Evolutionary conservation across 768 basidiomycete species (phyloP), one percentile per base, ranked within the genome.

Genomic region (Clathrus columnatus): DNA sequence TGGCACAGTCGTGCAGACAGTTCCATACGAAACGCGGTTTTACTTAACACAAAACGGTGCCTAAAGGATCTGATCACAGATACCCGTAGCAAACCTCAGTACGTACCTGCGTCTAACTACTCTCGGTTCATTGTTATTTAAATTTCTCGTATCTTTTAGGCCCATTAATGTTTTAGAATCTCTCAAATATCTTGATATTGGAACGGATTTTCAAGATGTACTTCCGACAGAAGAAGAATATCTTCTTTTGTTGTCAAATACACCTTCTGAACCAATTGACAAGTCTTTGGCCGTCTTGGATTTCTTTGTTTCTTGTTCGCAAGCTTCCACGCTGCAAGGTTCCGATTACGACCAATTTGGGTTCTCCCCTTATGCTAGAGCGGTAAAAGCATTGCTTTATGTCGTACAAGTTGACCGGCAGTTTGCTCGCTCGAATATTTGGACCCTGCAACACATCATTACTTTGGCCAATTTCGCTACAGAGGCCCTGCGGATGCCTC

Each of bases 371-470:
- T 91, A 91, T 63, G 81, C 83, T 1, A 81, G 92, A 17, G 70
- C 75, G 4, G 74, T 82, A 11, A 66, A 68, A 30, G 82, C 81
- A 0, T 67, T 89, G 4, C 66, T 90, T 2, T 70, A 76, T 0
- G 65, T 80, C 24, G 71, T 90, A 55, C 61, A 71, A 4, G 70
- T 77, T 5, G 80, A 90, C 60, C 81, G 89, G 32, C 71, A 77
- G n/a, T 59, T 77, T 1, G 81, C 84, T 3, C 78, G 73, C 49
- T 69, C 70, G 16, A 77, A 86, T 50, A 61, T 81, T 0, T 87
- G 85, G 84, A 75, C 79, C 0, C 65, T 97, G 4, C 78, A 80
- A 7, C 87, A 91, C 64, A 71, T 91, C 52, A 68, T 88, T 7
- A 75, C 79, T 0, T 72, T 91, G 21, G 72, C 74, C 1, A 64